Base-by-base conservation (phyloP, 2,329 filamentous ascomycete species). In the Monascus ruber region DNA sequence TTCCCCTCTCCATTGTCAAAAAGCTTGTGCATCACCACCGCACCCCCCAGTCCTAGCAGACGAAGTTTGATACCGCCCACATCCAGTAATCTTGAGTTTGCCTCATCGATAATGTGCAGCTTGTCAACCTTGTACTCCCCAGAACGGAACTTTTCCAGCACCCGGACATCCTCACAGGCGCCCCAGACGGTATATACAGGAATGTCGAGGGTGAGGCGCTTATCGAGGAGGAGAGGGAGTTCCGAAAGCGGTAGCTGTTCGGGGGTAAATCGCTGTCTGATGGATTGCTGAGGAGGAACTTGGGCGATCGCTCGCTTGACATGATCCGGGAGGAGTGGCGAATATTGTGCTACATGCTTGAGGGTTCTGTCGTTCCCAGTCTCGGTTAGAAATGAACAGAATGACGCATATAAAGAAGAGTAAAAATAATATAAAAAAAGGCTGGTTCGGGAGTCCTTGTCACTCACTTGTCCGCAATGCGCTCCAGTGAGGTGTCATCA, bases 171-270 rank as follows among this genome's bases (percentile, higher is more conserved):
- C 66, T 98, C 91, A 59, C 91, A 98, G 35, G 91, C 91, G 59
- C 91, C 91, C 91, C 91, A 98, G 31, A 98, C 91, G 32, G 91
- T 98, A 69, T 95, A 96, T 41, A 98, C 91, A 0, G 91, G 91
- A 42, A 98, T 83, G 45, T 98, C 88, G 42, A 98, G 79, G 58
- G 86, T 94, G 56, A 93, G 74, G 50, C 83, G 83, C 62, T 88
- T 88, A 64, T 79, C 84, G 48, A 98, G 76, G 52, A 98, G 86
- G 54, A 85, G 77, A 24, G 89, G 77, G 29, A 98, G 79, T 68
- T 98, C 88, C 42, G 91, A 98, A 38, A 98, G 81, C 41, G 87
- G 86, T 26, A 95, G 78, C 47, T 93, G 83, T 55, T 80, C 79
- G 24, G 86, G 74, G 6, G 77, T 70, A 63, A 94, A 94, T 51